Percentiles rank a stretch among this genome's conserved stretches.
These are phyloP conservation scores for Pseudocercospora pini-densiflorae DNA, from an alignment of 2,329 filamentous ascomycete species.

Conservation along the genomic window DNA sequence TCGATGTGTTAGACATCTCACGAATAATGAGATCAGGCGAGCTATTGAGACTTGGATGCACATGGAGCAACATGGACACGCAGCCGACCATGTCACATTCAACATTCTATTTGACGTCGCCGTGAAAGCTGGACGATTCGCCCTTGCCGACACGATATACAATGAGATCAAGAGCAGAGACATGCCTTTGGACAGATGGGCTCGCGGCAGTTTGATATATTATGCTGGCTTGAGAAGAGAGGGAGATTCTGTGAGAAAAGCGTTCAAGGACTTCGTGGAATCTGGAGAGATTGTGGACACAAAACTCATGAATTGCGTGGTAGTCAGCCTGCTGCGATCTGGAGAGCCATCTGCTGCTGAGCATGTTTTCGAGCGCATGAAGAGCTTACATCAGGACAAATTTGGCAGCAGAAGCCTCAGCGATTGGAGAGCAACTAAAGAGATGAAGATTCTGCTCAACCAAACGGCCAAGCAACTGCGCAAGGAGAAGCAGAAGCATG, in stretches of 20 bases:
- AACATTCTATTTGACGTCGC: conserved; percentile 91
- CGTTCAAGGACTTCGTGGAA: conserved; percentile 83
- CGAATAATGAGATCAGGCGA: conserved; percentile 65
- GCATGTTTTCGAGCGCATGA: conserved; percentile 84
- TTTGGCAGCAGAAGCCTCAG: conserved; percentile 37
- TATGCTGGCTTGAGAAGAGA: conserved; percentile 79
- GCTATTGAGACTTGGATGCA: conserved; percentile 82
- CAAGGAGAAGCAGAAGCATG: conserved; percentile 54
- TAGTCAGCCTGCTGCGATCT: conserved; percentile 75
- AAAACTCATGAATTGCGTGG: conserved; percentile 82
- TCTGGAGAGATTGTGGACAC: conserved; percentile 88
- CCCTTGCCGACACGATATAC: conserved; percentile 81
- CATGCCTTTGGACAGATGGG: conserved; percentile 74
- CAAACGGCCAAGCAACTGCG: conserved; percentile 48
- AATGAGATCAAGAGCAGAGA: conserved; percentile 76
- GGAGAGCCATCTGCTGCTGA: conserved; percentile 79
- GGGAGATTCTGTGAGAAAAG: conserved; percentile 71
- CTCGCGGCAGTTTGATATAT: conserved; percentile 80
- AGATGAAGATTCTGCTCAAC: conserved; percentile 55
- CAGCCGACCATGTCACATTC: conserved; percentile 79
- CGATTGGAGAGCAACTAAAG: conserved; percentile 48
- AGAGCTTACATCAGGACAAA: conserved; percentile 58
- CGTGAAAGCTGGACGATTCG: conserved; percentile 81
- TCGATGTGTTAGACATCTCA: conserved; percentile 66
- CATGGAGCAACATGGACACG: conserved; percentile 77